Evolutionary conservation across 2,329 filamentous ascomycete genomes (phyloP).

Genomic region (Alternaria incomplexa): DNA sequence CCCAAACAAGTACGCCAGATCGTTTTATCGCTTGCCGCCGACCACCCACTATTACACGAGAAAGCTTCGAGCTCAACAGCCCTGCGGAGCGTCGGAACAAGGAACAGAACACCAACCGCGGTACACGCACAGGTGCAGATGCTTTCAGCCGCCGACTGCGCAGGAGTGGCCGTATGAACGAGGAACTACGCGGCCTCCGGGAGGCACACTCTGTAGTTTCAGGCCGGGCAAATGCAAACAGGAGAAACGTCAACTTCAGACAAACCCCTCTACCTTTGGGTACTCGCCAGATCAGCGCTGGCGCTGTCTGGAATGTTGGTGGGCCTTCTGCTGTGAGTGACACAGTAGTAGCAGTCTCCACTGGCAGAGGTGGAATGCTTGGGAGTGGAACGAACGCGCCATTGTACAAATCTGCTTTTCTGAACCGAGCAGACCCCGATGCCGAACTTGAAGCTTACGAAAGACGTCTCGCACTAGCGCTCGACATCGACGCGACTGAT

Average conservation of each 20-base stretch:
- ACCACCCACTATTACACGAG: conserved; percentile 49
- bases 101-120: conserved; percentile 55
- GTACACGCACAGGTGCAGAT: conserved; percentile 54
- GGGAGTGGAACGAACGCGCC: conserved; percentile 76
- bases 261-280: conserved; percentile 25
- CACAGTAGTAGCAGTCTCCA: conserved; percentile 59
- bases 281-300: conserved; percentile 63
- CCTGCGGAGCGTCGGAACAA: conserved; percentile 53
- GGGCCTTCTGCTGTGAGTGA: conserved; percentile 66
- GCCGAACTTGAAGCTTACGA: conserved; percentile 74
- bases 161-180: conserved; percentile 40
- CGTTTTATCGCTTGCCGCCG: conserved; percentile 63
- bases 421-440: conserved; percentile 57
- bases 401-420: conserved; percentile 63
- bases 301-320: conserved; percentile 78
- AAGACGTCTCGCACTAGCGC: conserved; percentile 76
- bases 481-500: conserved; percentile 75
- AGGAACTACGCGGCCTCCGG: conserved; percentile 40
- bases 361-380: conserved; percentile 69
- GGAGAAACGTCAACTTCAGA: conserved; percentile 30
- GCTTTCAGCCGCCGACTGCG: conserved; percentile 58
- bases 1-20: conserved; percentile 55
- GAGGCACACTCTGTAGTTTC: conserved; percentile 40
- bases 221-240: conserved; percentile 23
- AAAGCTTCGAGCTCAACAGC: conserved; percentile 61